phyloP scores from a whole-genome alignment of 495 filamentous ascomycete species.

The Evansstolkia leycettana region DNA sequence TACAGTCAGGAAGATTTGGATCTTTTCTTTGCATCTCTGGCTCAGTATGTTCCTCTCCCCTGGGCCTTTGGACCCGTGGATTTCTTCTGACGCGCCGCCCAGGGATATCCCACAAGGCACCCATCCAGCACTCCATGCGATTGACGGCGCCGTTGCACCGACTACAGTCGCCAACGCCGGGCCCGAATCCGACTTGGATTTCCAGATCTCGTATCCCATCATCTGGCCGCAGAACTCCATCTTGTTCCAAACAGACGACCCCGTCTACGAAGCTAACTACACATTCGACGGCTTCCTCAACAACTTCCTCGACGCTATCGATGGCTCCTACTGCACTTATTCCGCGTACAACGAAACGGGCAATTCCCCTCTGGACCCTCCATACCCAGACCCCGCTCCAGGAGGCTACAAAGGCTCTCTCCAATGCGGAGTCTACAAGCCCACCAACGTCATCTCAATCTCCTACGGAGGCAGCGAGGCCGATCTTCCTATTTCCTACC shows the following conservation, averaged over 20 bases:
- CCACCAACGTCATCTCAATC: slow-evolving; percentile 48
- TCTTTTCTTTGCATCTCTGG: slow-evolving; percentile 39
- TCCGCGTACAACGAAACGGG: slow-evolving; percentile 35
- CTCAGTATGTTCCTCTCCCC: slow-evolving; percentile 6
- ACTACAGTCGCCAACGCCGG: slow-evolving; percentile 19
- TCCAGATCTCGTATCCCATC: slow-evolving; percentile 37
- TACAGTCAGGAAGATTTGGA: slow-evolving; percentile 46
- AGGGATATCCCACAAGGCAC: slow-evolving; percentile 26
- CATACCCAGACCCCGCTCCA: slow-evolving; percentile 40
- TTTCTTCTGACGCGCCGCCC: not conserved
- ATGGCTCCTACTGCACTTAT: slow-evolving; percentile 43
- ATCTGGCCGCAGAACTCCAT: slow-evolving; percentile 48
- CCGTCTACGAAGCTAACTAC: slow-evolving; percentile 34
- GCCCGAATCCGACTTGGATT: slow-evolving; percentile 37
- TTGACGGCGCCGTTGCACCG: slow-evolving; percentile 33
- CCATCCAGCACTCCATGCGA: slow-evolving; percentile 23
- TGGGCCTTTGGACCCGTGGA: not conserved
- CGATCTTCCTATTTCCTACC: slow-evolving; percentile 37
- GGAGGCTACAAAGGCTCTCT: slow-evolving; percentile 44
- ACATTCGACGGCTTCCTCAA: slow-evolving; percentile 23
- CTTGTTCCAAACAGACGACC: slow-evolving; percentile 48
- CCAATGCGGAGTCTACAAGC: slow-evolving; percentile 48
- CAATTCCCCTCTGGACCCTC: slow-evolving; percentile 32
- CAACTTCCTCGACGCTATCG: slow-evolving; percentile 47
- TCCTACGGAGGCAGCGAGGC: slow-evolving; percentile 44